These are phyloP conservation scores for Cutaneotrichosporon mucoides DNA, from an alignment of 1,284 basidiomycete genomes.

Conservation along the genomic window DNA sequence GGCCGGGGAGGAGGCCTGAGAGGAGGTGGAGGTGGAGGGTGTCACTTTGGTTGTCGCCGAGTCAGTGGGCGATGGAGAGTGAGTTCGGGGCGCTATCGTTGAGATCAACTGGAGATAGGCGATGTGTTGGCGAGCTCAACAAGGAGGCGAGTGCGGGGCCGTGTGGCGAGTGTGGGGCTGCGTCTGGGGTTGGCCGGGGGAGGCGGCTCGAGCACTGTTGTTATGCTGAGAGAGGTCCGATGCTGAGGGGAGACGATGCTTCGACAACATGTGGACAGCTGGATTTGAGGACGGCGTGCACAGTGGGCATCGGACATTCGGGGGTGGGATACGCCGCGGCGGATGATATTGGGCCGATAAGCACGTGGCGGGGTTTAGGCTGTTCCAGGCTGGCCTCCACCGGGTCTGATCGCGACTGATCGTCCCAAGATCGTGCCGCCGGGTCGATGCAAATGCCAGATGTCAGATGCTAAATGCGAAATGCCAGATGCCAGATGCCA, in stretches of 20 bases:
- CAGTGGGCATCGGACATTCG: not conserved
- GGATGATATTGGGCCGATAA: not conserved
- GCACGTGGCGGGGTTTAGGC: not conserved
- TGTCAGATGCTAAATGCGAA: too few species aligned
- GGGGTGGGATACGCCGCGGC: not conserved
- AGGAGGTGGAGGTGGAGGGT: not conserved
- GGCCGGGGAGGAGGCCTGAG: not conserved
- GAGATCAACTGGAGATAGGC: not conserved
- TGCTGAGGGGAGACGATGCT: not conserved
- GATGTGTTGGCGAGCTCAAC: not conserved
- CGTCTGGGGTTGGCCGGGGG: too few species aligned
- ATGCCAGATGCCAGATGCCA: too few species aligned
- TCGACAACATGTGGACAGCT: not conserved
- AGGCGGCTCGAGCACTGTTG: too few species aligned
- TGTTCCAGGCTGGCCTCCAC: too few species aligned
- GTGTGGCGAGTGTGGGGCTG: not conserved
- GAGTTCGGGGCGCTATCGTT: not conserved
- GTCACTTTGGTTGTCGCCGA: not conserved
- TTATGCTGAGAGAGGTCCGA: not conserved
- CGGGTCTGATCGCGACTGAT: too few species aligned
- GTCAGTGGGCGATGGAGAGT: not conserved
- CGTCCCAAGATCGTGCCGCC: too few species aligned
- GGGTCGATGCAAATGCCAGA: too few species aligned
- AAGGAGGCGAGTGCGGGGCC: not conserved
- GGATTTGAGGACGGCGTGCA: not conserved